A percentile compares a stretch with the other conserved stretches of the same genome.
Conservation (phyloP, 139 green algal species). For the Limnomonas spitsbergensis region DNA sequence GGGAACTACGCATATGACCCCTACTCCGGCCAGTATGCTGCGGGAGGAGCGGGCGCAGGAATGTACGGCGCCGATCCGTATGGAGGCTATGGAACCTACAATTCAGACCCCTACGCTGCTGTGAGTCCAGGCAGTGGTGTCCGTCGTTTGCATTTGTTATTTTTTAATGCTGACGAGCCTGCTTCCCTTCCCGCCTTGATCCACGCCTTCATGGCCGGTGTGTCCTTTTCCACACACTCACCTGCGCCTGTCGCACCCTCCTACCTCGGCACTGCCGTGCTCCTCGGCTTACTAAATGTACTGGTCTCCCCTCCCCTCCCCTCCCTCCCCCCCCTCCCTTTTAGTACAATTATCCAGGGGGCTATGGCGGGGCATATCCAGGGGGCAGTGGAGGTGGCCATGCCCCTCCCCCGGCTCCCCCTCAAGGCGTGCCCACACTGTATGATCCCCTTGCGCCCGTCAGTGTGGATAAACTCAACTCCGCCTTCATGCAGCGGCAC, state of each 20-base stretch:
- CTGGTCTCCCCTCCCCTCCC: not conserved
- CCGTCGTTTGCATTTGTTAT: not conserved
- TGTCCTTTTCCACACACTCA: not conserved
- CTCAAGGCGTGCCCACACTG: constrained; percentile 10
- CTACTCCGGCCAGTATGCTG: not conserved
- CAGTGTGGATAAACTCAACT: constrained; percentile 59
- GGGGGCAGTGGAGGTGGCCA: not conserved
- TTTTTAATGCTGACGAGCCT: not conserved
- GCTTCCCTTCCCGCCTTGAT: not conserved
- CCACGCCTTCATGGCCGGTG: not conserved
- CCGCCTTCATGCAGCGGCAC: constrained; percentile 53
- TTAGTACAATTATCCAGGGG: not conserved
- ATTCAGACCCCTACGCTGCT: not conserved
- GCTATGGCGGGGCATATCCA: not conserved
- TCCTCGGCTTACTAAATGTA: not conserved
- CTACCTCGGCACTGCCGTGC: not conserved
- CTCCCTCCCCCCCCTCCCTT: no score
- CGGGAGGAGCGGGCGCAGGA: not conserved
- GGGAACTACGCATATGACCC: not conserved
- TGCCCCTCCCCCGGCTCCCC: constrained; percentile 5
- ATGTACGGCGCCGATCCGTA: not conserved
- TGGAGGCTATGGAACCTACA: not conserved
- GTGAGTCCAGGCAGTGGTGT: not conserved
- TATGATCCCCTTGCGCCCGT: constrained; percentile 47
- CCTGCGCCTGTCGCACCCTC: not conserved